phyloP scores from a whole-genome alignment of 2,329 filamentous ascomycete genomes.

The Fusarium haematococcum region DNA sequence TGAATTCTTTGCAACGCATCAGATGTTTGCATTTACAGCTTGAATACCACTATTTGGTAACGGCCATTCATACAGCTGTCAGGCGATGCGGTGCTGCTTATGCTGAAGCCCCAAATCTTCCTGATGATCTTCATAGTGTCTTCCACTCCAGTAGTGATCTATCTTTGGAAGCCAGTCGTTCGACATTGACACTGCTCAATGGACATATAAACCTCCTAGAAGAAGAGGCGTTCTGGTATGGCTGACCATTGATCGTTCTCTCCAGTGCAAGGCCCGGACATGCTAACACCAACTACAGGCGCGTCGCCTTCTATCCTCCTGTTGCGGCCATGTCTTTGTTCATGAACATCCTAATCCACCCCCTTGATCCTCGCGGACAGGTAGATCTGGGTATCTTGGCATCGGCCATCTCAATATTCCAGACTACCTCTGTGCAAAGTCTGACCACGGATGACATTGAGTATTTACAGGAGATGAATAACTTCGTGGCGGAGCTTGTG shows the following conservation, averaged over 20 bases:
- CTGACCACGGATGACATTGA: slow-evolving; percentile 50
- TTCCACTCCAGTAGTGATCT: slow-evolving; percentile 64
- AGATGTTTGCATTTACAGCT: slow-evolving; percentile 61
- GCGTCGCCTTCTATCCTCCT: slow-evolving; percentile 65
- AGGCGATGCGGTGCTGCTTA: slow-evolving; percentile 55
- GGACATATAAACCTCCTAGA: slow-evolving; percentile 32
- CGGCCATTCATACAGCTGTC: slow-evolving; percentile 65
- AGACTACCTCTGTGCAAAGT: slow-evolving; percentile 47
- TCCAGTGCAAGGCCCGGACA: background rate
- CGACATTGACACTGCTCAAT: slow-evolving; percentile 60
- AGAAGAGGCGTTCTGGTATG: background rate
- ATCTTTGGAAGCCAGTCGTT: slow-evolving; percentile 65
- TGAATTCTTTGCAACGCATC: slow-evolving; percentile 52
- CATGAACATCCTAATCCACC: slow-evolving; percentile 63
- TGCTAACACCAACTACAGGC: slow-evolving; percentile 50
- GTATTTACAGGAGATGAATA: slow-evolving; percentile 54
- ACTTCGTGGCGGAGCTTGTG: slow-evolving; percentile 57
- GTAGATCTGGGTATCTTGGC: slow-evolving; percentile 60
- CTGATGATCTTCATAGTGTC: slow-evolving; percentile 53
- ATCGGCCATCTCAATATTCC: slow-evolving; percentile 56
- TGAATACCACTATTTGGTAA: slow-evolving; percentile 66
- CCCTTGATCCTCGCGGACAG: slow-evolving; percentile 53
- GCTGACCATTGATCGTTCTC: background rate
- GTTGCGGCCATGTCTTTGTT: slow-evolving; percentile 65
- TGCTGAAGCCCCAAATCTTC: slow-evolving; percentile 23